Percentiles rank a stretch among this genome's conserved stretches.
phyloP scores from a whole-genome alignment of 306 rosid genomes.

The Begonia peltatifolia region DNA sequence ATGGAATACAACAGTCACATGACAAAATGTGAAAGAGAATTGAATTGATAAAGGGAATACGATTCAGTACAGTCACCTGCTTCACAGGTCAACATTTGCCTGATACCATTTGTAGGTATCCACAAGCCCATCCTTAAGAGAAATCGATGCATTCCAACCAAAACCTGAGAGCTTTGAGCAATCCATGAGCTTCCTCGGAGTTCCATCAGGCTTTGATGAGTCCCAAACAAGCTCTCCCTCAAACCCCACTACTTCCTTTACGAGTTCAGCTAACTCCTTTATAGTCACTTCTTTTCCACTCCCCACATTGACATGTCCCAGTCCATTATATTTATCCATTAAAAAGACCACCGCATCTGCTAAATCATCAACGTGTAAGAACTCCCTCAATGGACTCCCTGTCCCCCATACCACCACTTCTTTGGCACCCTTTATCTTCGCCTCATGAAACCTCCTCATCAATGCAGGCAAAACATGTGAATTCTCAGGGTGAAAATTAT shows the following conservation, averaged over 20 bases:
- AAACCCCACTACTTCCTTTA: conserved; percentile 87
- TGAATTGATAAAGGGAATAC: not conserved
- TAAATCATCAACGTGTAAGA: conserved; percentile 80
- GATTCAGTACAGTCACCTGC: conserved; percentile 10
- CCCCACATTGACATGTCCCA: conserved; percentile 77
- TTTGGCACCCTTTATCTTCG: conserved; percentile 54
- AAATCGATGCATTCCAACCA: conserved; percentile 78
- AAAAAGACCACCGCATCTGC: conserved; percentile 66
- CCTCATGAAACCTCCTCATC: conserved; percentile 93
- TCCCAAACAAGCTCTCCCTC: conserved; percentile 92
- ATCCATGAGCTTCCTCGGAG: conserved; percentile 95
- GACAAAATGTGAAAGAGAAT: not conserved
- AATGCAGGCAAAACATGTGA: conserved; percentile 86
- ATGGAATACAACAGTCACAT: not conserved
- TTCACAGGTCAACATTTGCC: conserved; percentile 50
- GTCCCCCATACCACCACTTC: conserved; percentile 97
- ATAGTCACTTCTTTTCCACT: conserved; percentile 88
- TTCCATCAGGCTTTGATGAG: conserved; percentile 77
- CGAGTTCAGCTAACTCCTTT: conserved; percentile 72
- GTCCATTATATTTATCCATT: conserved; percentile 65
- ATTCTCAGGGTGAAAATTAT: conserved; percentile 84
- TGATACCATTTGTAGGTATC: conserved; percentile 85
- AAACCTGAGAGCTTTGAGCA: conserved; percentile 59
- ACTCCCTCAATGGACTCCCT: conserved; percentile 91
- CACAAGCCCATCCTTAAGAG: conserved; percentile 84